Conservation (phyloP, 2,329 filamentous ascomycete species). For the Monilinia vaccinii-corymbosi region DNA sequence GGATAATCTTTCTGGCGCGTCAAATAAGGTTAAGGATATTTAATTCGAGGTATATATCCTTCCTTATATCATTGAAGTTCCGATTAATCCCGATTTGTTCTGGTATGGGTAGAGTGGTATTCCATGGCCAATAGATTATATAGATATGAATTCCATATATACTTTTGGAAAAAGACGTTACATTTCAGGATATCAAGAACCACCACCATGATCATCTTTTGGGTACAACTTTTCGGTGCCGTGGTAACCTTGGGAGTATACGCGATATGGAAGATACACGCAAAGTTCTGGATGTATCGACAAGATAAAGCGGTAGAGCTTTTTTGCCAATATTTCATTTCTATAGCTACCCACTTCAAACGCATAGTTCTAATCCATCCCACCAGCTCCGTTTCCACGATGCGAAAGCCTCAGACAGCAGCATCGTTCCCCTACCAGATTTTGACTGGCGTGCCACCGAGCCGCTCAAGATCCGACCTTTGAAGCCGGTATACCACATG, state of each 20-base stretch:
- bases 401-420: neutral
- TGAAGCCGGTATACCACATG: constrained; percentile 52
- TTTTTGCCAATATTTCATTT: too few species aligned
- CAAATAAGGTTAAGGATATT: too few species aligned
- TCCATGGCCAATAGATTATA: too few species aligned
- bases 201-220: neutral
- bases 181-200: neutral
- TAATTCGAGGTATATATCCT: too few species aligned
- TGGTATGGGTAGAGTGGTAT: too few species aligned
- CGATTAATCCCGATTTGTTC: too few species aligned
- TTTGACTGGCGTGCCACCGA: constrained; percentile 43
- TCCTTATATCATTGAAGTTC: too few species aligned
- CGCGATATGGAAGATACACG: neutral
- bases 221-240: neutral
- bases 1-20: too few species aligned
- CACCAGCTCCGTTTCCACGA: neutral
- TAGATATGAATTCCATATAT: neutral
- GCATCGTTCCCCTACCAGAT: constrained; percentile 32
- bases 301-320: neutral
- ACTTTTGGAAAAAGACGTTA: neutral
- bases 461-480: constrained; percentile 45
- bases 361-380: neutral
- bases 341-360: neutral
- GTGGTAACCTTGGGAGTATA: neutral
- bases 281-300: neutral